Evolutionary conservation across 306 rosid species (phyloP).

Genomic region (Argentina anserina): DNA sequence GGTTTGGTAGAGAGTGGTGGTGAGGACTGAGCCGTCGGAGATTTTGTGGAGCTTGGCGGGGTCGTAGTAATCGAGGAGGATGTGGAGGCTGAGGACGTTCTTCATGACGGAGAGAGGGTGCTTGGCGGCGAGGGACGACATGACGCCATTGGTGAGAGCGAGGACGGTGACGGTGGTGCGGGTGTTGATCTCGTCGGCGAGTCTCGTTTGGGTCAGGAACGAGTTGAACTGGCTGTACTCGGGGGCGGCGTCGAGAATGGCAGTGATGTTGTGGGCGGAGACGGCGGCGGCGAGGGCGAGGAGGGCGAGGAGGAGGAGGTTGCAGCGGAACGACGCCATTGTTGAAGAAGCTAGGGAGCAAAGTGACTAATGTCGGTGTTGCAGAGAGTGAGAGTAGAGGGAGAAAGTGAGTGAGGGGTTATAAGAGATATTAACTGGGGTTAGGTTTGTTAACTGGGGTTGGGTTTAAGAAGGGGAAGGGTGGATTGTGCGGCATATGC

Average conservation of each 20-base stretch:
- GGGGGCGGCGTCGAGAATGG: constrained; percentile 51
- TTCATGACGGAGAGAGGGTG: constrained; percentile 83
- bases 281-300: constrained; percentile 21
- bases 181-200: constrained; percentile 83
- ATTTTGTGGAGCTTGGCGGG: constrained; percentile 66
- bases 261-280: constrained; percentile 91
- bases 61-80: constrained; percentile 87
- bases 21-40: constrained; percentile 65
- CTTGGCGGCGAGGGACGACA: constrained; percentile 47
- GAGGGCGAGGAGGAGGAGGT: constrained; percentile 22
- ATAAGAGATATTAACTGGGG: not conserved
- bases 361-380: not conserved
- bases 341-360: not conserved
- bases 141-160: constrained; percentile 54
- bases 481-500: constrained; percentile 30
- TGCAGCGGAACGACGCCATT: constrained; percentile 34
- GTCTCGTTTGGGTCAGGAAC: constrained; percentile 54
- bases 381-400: constrained; percentile 5
- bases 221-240: constrained; percentile 55
- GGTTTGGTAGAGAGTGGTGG: constrained; percentile 87
- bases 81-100: constrained; percentile 63
- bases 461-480: constrained; percentile 33
- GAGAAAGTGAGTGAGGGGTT: not conserved
- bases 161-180: constrained; percentile 82
- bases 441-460: constrained; percentile 12